Conservation (phyloP, 2,329 filamentous ascomycete genomes). For the Curvularia sp. region DNA sequence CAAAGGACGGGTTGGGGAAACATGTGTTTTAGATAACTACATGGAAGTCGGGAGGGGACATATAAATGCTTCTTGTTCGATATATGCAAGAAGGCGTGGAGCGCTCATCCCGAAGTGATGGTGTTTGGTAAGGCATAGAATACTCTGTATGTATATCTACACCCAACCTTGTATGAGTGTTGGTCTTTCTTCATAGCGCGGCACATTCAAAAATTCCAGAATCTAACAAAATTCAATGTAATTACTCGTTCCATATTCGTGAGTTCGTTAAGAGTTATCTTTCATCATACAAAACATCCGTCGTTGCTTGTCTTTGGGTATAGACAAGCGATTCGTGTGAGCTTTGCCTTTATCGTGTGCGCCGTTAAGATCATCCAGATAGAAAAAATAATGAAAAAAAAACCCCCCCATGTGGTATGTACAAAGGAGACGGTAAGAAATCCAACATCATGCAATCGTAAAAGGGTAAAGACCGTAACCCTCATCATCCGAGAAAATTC, state of each 20-base stretch:
- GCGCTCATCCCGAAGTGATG: no score
- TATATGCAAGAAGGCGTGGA: no score
- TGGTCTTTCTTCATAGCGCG: not conserved
- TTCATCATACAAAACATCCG: conserved; percentile 12
- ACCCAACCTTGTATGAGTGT: not conserved
- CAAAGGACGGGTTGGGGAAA: no score
- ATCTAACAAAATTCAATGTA: no score
- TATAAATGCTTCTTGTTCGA: no score
- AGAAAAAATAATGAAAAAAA: conserved; percentile 5
- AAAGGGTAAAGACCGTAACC: not conserved
- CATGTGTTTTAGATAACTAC: no score
- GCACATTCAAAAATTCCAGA: not conserved
- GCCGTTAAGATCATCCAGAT: not conserved
- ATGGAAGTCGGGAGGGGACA: no score
- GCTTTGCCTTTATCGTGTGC: conserved; percentile 10
- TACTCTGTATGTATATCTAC: not conserved
- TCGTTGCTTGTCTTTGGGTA: conserved; percentile 4
- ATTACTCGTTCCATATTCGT: not conserved
- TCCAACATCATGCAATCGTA: not conserved
- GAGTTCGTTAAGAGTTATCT: conserved; percentile 3
- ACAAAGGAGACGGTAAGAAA: conserved; percentile 4
- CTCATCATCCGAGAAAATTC: not conserved
- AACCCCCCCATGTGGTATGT: not conserved
- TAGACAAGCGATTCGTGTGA: not conserved
- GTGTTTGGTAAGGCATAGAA: no score